Conservation (phyloP, 306 rosid species). For the Datisca glomerata region DNA sequence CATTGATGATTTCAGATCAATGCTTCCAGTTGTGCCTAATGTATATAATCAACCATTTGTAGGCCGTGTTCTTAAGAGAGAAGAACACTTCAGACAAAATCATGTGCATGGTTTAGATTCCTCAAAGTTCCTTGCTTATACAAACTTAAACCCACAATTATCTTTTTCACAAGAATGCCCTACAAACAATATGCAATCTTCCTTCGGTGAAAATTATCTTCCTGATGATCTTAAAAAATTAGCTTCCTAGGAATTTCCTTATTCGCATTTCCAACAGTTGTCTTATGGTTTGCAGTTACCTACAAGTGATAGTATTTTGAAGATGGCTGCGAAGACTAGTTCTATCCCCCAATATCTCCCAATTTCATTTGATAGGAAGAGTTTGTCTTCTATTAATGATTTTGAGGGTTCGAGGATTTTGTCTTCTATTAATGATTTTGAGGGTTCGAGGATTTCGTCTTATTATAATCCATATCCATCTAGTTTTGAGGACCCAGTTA, state of each 20-base stretch:
- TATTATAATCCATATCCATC: too few relatives aligned
- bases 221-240: constrained; percentile 33
- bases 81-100: constrained; percentile 27
- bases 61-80: constrained; percentile 24
- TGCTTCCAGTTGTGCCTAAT: constrained; percentile 21
- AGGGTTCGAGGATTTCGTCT: too few relatives aligned
- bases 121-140: constrained; percentile 31
- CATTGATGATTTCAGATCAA: constrained; percentile 36
- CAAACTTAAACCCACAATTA: constrained; percentile 31
- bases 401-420: too few relatives aligned
- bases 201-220: constrained; percentile 31
- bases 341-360: too few relatives aligned
- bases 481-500: too few relatives aligned
- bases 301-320: too few relatives aligned
- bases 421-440: too few relatives aligned
- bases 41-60: constrained; percentile 28
- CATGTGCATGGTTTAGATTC: constrained; percentile 26
- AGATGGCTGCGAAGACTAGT: too few relatives aligned
- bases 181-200: constrained; percentile 26
- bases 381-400: too few relatives aligned
- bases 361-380: too few relatives aligned
- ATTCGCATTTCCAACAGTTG: constrained; percentile 41
- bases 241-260: constrained; percentile 33
- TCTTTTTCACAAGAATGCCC: constrained; percentile 35
- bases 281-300: constrained; percentile 30